These are phyloP conservation scores for Basidiobolus heterosporus DNA, from an alignment of 371 early-diverging fungal species.

Conservation along the genomic window DNA sequence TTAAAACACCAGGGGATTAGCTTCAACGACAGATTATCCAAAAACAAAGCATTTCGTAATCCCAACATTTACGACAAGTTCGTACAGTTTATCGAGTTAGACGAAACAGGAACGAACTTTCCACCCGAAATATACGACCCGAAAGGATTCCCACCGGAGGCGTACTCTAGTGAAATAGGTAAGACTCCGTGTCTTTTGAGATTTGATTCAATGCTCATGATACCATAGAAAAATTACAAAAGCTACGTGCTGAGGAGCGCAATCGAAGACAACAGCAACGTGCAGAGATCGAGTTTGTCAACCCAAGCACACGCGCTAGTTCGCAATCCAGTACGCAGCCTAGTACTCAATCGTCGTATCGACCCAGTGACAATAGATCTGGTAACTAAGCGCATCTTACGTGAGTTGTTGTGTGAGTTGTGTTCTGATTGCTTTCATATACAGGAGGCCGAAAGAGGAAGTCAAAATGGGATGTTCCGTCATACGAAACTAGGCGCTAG, in stretches of 20 bases:
- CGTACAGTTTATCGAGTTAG: constrained; percentile 43
- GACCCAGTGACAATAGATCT: too few species aligned
- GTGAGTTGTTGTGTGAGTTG: too few species aligned
- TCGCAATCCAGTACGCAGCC: too few species aligned
- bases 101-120: constrained; percentile 50
- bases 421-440: too few species aligned
- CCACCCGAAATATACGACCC: constrained; percentile 35
- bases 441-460: too few species aligned
- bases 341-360: too few species aligned
- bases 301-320: not conserved
- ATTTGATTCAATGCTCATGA: constrained; percentile 1
- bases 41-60: constrained; percentile 57
- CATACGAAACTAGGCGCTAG: too few species aligned
- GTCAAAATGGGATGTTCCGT: too few species aligned
- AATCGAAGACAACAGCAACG: constrained; percentile 5
- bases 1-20: constrained; percentile 32
- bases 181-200: constrained; percentile 1
- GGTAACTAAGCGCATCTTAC: too few species aligned
- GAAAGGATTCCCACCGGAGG: constrained; percentile 24
- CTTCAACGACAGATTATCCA: constrained; percentile 46
- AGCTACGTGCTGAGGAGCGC: constrained; percentile 6
- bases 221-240: constrained; percentile 6
- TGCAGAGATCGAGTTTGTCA: constrained; percentile 6
- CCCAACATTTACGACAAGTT: constrained; percentile 56
- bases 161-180: constrained; percentile 32